Base-by-base conservation (phyloP, 129 eudicot species). In the Artemisia annua region DNA sequence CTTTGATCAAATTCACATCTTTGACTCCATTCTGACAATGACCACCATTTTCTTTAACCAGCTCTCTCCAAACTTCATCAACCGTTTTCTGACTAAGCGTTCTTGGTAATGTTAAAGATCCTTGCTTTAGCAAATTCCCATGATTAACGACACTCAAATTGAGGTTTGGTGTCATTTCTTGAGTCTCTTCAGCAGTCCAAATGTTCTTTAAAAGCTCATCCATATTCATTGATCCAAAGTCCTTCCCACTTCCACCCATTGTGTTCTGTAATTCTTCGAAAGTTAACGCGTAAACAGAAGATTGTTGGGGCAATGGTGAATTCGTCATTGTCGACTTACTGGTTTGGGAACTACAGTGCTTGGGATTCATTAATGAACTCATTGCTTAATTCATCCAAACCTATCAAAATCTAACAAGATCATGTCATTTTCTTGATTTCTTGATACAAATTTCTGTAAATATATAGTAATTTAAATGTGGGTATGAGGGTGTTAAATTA, bases 221-320 rank as follows among this genome's bases (percentile, higher is more conserved):
- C 88, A 91, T 88, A 70, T 86, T 88, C 92, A 88, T 86, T 11
- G 92, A 91, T 48, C 97, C 97, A 50, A 86, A 88, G 70, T 91
- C 89, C 78, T 83, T 84, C 58, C 88, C 87, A 30, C 58, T n/a
- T 65, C 86, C 89, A 67, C 83, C 81, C 32, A 83, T 54, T 11
- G 88, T 86, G 66, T 69, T 79, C 67, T 88, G 97, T 44, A 91
- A 85, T 78, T 86, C 96, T 59, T 82, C 97, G 57, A 86, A 88
- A 13, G 92, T 88, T 75, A 86, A 59, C 17, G 86, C 80, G 63
- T 78, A 83, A 70, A 82, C 51, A 7, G 96, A 91, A 26, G 96
- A 75, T 26, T 91, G 88, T 54, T 84, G 76, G 10, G 73, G 67
- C 78, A 84, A 70, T 0, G 77, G 79, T 2, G 55, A 66, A 67